Conservation (phyloP, 371 early-diverging fungal species). For the Lichtheimia hyalospora region DNA sequence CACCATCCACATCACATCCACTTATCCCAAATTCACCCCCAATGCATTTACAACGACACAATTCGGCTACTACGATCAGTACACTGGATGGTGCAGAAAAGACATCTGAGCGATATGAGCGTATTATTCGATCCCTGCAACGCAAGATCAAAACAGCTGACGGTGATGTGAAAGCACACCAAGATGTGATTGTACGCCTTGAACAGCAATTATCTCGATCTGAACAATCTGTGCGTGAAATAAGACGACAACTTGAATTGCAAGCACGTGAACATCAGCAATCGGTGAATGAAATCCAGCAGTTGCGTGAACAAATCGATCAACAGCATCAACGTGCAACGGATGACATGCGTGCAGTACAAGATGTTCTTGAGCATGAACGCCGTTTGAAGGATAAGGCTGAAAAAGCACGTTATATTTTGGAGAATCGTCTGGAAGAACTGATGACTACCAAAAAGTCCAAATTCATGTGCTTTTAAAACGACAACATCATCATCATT, state of each 20-base stretch:
- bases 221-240: constrained; percentile 36
- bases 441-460: constrained; percentile 41
- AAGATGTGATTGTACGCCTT: constrained; percentile 45
- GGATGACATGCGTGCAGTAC: constrained; percentile 17
- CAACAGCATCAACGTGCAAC: constrained; percentile 10
- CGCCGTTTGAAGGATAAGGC: constrained; percentile 43
- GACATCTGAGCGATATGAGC: constrained; percentile 43
- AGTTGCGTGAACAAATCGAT: constrained; percentile 34
- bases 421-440: constrained; percentile 50
- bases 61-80: constrained; percentile 13
- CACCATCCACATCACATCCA: constrained; percentile 3
- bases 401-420: constrained; percentile 47
- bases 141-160: constrained; percentile 41
- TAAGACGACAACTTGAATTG: constrained; percentile 38
- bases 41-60: constrained; percentile 12
- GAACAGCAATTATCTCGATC: constrained; percentile 41
- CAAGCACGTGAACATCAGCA: constrained; percentile 41
- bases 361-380: constrained; percentile 34
- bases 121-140: constrained; percentile 42
- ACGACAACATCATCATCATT: neutral
- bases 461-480: constrained; percentile 56
- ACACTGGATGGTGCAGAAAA: constrained; percentile 4
- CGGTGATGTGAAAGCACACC: constrained; percentile 43
- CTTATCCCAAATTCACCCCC: too few species aligned
- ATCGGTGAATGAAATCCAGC: constrained; percentile 32